Conservation (phyloP, 1,284 basidiomycete species). For the Trametes polyzona region DNA sequence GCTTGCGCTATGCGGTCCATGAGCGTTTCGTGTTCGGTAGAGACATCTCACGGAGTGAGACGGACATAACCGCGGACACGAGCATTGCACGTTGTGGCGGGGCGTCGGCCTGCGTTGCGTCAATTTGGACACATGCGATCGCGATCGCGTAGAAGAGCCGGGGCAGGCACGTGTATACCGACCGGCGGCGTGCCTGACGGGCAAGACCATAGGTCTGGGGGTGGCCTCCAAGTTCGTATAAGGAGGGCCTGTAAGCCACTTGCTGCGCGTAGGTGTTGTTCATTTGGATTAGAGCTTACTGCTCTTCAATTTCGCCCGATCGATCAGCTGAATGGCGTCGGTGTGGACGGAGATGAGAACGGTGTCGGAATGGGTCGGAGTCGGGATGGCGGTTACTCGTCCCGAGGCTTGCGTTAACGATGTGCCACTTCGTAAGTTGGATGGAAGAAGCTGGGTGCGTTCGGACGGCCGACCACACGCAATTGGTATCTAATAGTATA, state of each 20-base stretch:
- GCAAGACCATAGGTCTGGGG: not conserved
- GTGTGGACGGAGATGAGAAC: not conserved
- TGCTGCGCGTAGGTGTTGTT: not conserved
- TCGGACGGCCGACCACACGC: too few species aligned
- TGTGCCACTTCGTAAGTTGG: not conserved
- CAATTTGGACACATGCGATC: not conserved
- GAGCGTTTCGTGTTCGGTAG: not conserved
- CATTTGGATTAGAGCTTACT: not conserved
- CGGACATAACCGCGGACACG: constrained; percentile 1
- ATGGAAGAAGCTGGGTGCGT: too few species aligned
- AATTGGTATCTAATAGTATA: too few species aligned
- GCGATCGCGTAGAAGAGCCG: not conserved
- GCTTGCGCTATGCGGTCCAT: not conserved
- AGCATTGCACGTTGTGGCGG: not conserved
- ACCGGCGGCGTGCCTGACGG: constrained; percentile 1
- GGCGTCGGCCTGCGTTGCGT: not conserved
- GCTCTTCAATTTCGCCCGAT: not conserved
- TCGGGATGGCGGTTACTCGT: not conserved
- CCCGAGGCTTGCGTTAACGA: not conserved
- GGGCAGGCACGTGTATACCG: constrained; percentile 3
- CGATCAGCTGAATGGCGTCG: not conserved
- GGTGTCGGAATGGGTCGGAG: not conserved
- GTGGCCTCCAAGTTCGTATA: not conserved
- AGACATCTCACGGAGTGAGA: not conserved
- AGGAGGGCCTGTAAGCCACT: too few species aligned